Percentiles rank a stretch among this genome's conserved stretches.
Conservation (phyloP, 2,329 filamentous ascomycete species). For the Trichoderma lentiforme region DNA sequence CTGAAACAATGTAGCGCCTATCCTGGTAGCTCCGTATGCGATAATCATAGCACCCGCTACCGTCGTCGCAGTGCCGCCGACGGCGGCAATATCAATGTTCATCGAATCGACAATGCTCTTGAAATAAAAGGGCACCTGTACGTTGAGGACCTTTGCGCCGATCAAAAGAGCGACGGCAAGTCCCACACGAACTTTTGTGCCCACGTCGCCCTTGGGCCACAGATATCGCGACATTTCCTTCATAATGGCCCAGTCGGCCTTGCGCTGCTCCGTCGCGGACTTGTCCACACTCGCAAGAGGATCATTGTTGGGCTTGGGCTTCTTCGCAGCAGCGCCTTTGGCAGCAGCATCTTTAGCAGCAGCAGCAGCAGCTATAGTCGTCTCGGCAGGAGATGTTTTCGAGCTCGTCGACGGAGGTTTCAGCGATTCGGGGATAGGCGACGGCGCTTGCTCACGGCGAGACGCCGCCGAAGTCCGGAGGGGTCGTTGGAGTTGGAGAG, state of each 20-base stretch:
- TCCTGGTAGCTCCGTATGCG: conserved; percentile 84
- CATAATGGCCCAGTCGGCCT: conserved; percentile 97
- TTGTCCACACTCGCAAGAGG: conserved; percentile 36
- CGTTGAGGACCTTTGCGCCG: conserved; percentile 91
- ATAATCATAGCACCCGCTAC: conserved; percentile 91
- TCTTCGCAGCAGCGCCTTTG: conserved; percentile 21
- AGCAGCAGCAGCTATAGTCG: not conserved
- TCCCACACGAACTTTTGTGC: conserved; percentile 77
- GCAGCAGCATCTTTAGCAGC: not conserved
- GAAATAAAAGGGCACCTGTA: conserved; percentile 98
- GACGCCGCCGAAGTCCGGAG: conserved; percentile 33
- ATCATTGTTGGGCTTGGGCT: conserved; percentile 28
- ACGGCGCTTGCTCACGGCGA: conserved; percentile 27
- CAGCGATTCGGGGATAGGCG: conserved; percentile 20
- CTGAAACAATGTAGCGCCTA: conserved; percentile 86
- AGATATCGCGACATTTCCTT: conserved; percentile 95
- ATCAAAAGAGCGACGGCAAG: conserved; percentile 80
- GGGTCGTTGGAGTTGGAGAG: conserved; percentile 23
- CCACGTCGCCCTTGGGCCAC: conserved; percentile 79
- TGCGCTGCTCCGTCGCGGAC: conserved; percentile 81
- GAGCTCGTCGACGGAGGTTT: conserved; percentile 22
- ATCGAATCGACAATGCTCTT: conserved; percentile 96
- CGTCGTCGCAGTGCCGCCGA: conserved; percentile 84
- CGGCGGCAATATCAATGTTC: conserved; percentile 86
- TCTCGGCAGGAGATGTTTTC: not conserved